phyloP scores from a whole-genome alignment of 2,329 filamentous ascomycete genomes.

The Pyricularia pennisetigena region DNA sequence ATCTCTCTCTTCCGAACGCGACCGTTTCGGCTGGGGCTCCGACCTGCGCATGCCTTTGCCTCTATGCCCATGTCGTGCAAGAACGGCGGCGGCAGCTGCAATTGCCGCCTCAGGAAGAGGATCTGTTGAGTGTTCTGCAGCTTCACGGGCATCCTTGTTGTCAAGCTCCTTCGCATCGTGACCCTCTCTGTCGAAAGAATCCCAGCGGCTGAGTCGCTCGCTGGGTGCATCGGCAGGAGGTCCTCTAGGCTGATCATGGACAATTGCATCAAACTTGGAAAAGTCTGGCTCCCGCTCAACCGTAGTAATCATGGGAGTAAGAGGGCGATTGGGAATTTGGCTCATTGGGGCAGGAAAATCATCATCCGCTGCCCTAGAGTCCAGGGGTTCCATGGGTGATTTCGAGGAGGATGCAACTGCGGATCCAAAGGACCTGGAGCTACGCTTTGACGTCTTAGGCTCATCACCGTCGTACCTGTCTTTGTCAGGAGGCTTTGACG shows the following conservation, averaged over 20 bases:
- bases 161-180: constrained; percentile 30
- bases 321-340: constrained; percentile 27
- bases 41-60: constrained; percentile 18
- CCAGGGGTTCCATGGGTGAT: constrained; percentile 43
- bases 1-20: constrained; percentile 12
- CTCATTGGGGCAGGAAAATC: constrained; percentile 36
- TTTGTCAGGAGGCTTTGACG: background rate
- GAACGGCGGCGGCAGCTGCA: constrained; percentile 32
- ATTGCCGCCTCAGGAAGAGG: constrained; percentile 35
- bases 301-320: constrained; percentile 41
- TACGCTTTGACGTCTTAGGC: background rate
- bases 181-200: constrained; percentile 38
- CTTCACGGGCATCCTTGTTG: constrained; percentile 26
- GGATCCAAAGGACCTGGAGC: constrained; percentile 6
- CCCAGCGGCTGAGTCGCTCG: constrained; percentile 35
- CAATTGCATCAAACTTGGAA: constrained; percentile 20
- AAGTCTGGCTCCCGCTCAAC: constrained; percentile 45
- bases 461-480: background rate
- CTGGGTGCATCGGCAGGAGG: constrained; percentile 9
- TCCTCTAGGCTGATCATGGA: background rate
- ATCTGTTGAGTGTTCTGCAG: constrained; percentile 35
- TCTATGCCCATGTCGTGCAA: constrained; percentile 23
- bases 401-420: constrained; percentile 9
- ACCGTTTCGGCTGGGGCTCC: constrained; percentile 18
- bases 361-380: constrained; percentile 44